Percentiles rank a stretch among this genome's conserved stretches.
Evolutionary conservation across 139 green algal genomes (phyloP).

Genomic region (Micractinium conductrix): DNA sequence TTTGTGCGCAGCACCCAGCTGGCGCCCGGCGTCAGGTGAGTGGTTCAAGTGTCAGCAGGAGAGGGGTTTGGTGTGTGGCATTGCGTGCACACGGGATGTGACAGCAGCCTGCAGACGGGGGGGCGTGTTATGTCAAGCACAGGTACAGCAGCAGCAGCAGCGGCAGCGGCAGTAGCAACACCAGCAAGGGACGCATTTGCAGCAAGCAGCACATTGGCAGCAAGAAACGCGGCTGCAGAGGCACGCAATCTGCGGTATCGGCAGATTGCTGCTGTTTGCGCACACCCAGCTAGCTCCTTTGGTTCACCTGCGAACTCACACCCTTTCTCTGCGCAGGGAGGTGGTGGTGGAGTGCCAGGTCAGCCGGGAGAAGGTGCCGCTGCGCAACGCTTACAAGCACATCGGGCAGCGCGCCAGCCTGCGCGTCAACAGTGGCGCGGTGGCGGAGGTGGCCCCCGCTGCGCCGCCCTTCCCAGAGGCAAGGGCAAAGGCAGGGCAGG

Average conservation of each 20-base stretch:
- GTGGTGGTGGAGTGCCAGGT: slow-evolving; percentile 78
- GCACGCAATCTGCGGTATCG: no score
- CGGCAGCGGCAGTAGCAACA: no score
- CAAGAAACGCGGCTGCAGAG: no score
- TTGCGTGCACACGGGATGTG: no score
- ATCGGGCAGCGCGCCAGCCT: slow-evolving; percentile 69
- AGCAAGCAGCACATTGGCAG: no score
- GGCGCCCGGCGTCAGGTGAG: slow-evolving; percentile 41
- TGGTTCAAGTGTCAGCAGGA: no score
- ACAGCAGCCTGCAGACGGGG: no score
- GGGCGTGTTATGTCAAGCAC: no score
- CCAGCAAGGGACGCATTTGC: no score
- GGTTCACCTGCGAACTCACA: background rate
- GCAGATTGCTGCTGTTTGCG: background rate
- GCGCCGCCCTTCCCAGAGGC: slow-evolving; percentile 55
- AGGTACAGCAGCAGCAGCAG: no score
- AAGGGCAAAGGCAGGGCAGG: background rate
- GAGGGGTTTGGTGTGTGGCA: no score
- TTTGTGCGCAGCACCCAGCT: slow-evolving; percentile 56
- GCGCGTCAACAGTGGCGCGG: slow-evolving; percentile 68
- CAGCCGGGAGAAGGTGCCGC: slow-evolving; percentile 77
- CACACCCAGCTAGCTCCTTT: background rate
- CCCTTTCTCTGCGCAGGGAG: no score
- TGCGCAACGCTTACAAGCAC: slow-evolving; percentile 80
- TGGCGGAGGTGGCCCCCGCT: slow-evolving; percentile 26